Base-by-base conservation (phyloP, 2,329 filamentous ascomycete species). In the Ophiocordyceps camponoti-leonardi region DNA sequence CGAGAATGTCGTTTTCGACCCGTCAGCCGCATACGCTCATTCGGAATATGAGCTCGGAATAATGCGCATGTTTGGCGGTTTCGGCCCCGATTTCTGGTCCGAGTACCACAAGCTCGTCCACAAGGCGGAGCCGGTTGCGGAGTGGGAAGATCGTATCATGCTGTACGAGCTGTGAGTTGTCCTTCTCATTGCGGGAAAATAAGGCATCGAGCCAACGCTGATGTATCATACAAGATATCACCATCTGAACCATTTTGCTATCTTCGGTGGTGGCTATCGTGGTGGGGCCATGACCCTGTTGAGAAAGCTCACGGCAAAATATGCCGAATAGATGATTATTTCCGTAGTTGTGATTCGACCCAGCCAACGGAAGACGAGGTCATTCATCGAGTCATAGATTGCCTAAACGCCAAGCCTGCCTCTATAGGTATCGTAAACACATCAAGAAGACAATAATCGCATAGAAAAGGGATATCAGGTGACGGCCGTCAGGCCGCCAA, bases 51-150 rank as follows among this genome's bases (percentile, higher is more conserved):
- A 95, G 53, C 66, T 94, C 45, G 90, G 90, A 1, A 94, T 94
- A 52, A 95, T 95, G 87, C 76, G 74, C 44, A 94, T 95, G 87
- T 96, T 95, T 71, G 88, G 88, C 0, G 90, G 90, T 0, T 94
- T 93, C 61, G 79, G 79, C 1, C 54, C 61, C 0, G 61, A 57
- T 1, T 94, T 94, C 55, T 79, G 83, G 69, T 71, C 71, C 30
- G 85, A 92, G 58, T 96, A 95, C 59, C 76, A 84, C 58, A 60
- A 67, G 37, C 57, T 86, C 22, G 78, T 88, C 42, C 82, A 83
- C 0, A 93, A 83, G 65, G 80, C 82, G 10, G 84, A 94, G 58
- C 88, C 88, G 0, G 72, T 69, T 12, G 77, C 73, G 12, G 88
- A 96, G 67, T 94, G 85, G 67, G 79, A 83, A n/a, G 88, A 95